A percentile compares a stretch with the other conserved stretches of the same genome.
phyloP scores from a whole-genome alignment of 192 early-diverging fungal species.

The Glomus cerebriforme region DNA sequence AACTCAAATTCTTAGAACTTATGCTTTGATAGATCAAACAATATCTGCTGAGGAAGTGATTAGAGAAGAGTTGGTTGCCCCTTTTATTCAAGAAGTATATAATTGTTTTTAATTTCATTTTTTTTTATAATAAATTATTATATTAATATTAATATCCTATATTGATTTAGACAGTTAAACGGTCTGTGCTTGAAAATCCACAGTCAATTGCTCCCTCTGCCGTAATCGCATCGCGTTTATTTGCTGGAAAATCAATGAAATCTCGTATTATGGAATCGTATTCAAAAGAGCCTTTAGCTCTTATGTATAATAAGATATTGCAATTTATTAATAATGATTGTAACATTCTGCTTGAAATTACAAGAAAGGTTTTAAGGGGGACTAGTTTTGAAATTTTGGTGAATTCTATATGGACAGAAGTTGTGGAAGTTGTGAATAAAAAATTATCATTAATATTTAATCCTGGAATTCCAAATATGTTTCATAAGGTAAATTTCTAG shows the following conservation, averaged over 20 bases:
- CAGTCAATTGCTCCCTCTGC: slow-evolving; percentile 15
- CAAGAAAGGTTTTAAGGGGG: slow-evolving; percentile 55
- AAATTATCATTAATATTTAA: slow-evolving; percentile 57
- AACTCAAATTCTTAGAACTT: slow-evolving; percentile 72
- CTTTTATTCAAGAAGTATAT: slow-evolving; percentile 57
- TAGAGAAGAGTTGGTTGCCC: slow-evolving; percentile 53
- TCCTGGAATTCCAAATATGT: slow-evolving; percentile 67
- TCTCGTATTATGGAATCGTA: background rate
- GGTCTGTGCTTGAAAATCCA: slow-evolving; percentile 35
- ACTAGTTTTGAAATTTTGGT: slow-evolving; percentile 64
- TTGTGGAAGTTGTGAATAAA: slow-evolving; percentile 49
- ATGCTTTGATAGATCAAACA: slow-evolving; percentile 71
- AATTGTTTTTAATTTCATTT: background rate
- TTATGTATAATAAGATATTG: slow-evolving; percentile 62
- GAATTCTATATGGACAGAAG: slow-evolving; percentile 62
- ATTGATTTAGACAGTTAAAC: background rate
- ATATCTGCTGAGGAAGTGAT: slow-evolving; percentile 66
- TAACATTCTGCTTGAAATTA: slow-evolving; percentile 57
- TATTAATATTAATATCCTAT: background rate
- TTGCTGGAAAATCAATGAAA: slow-evolving; percentile 10
- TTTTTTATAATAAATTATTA: background rate
- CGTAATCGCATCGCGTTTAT: background rate
- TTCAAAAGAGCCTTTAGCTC: slow-evolving; percentile 44
- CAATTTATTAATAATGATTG: slow-evolving; percentile 53
- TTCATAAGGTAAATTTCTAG: slow-evolving; percentile 56